These are phyloP conservation scores for Leptographium galeiforme DNA, from an alignment of 2,329 filamentous ascomycete species.

Conservation along the genomic window DNA sequence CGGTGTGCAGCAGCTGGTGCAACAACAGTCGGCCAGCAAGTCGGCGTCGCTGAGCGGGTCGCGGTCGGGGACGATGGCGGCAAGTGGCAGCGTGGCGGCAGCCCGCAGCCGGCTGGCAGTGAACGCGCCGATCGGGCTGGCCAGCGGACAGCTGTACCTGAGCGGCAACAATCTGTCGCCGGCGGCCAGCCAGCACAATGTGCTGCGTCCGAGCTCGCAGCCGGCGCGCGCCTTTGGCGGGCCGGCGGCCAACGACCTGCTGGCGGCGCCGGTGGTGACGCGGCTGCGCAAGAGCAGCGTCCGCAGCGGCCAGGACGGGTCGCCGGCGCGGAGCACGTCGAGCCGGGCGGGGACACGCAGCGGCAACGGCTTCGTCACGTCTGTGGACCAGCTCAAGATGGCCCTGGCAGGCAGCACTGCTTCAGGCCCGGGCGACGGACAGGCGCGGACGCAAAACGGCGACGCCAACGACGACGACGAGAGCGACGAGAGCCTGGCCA, in stretches of 20 bases:
- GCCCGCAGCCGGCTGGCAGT: slow-evolving; percentile 44
- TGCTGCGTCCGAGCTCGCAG: slow-evolving; percentile 36
- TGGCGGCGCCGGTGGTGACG: slow-evolving; percentile 20
- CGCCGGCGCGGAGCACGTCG: slow-evolving; percentile 19
- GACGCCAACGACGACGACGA: slow-evolving; percentile 37
- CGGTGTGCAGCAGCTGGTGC: slow-evolving; percentile 49
- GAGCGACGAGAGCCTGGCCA: slow-evolving; percentile 56
- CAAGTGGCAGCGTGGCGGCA: slow-evolving; percentile 14
- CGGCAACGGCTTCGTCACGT: slow-evolving; percentile 30
- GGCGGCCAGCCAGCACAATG: slow-evolving; percentile 34
- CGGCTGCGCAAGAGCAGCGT: slow-evolving; percentile 41
- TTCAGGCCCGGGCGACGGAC: slow-evolving; percentile 16
- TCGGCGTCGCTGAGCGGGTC: slow-evolving; percentile 67
- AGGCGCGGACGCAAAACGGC: slow-evolving; percentile 22
- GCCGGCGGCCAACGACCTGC: slow-evolving; percentile 5
- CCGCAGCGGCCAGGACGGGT: slow-evolving; percentile 35
- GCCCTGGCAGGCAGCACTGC: slow-evolving; percentile 36
- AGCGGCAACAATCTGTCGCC: slow-evolving; percentile 24
- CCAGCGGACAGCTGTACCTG: slow-evolving; percentile 14
- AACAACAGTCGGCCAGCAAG: slow-evolving; percentile 48
- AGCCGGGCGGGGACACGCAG: slow-evolving; percentile 16
- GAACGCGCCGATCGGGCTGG: slow-evolving; percentile 7
- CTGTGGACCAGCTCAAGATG: slow-evolving; percentile 51
- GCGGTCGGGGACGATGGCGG: slow-evolving; percentile 45
- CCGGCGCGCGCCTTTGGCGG: slow-evolving; percentile 13